Evolutionary conservation across 495 filamentous ascomycete species (phyloP).

Genomic region (Daldinia grandis): DNA sequence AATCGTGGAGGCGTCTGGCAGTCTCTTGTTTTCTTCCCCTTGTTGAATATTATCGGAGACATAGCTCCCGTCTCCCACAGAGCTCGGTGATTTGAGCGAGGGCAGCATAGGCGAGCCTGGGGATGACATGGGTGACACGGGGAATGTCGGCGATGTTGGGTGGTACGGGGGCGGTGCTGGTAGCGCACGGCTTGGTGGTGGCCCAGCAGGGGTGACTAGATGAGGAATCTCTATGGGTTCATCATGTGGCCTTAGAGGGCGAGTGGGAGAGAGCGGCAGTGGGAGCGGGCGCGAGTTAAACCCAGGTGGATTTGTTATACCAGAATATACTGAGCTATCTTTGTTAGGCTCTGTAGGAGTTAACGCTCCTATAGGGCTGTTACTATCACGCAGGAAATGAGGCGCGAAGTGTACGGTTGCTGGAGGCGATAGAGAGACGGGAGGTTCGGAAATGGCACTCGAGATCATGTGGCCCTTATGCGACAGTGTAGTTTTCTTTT

Average conservation of each 20-base stretch:
- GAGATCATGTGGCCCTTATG: constrained; percentile 37
- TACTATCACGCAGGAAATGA: constrained; percentile 36
- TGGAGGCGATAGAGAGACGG: constrained; percentile 22
- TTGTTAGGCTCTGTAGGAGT: constrained; percentile 33
- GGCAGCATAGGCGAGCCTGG: constrained; percentile 6
- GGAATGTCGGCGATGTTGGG: constrained; percentile 39
- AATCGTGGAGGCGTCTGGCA: not conserved
- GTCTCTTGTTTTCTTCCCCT: not conserved
- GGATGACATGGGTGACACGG: constrained; percentile 31
- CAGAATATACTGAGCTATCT: constrained; percentile 20
- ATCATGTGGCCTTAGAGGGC: constrained; percentile 47
- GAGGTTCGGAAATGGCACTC: constrained; percentile 22
- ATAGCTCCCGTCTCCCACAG: not conserved
- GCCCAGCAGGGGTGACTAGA: constrained; percentile 44
- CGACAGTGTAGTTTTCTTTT: constrained; percentile 45
- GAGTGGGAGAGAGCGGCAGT: constrained; percentile 38
- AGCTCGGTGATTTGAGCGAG: not conserved
- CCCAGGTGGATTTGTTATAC: constrained; percentile 5
- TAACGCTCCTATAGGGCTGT: constrained; percentile 19
- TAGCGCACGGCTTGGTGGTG: constrained; percentile 44
- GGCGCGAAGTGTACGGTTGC: constrained; percentile 28
- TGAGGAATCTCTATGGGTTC: constrained; percentile 45
- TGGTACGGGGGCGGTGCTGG: constrained; percentile 42
- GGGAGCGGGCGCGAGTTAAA: constrained; percentile 9
- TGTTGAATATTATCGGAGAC: not conserved